Base-by-base conservation (phyloP, 1,284 basidiomycete genomes). In the Tetrapyrgos nigripes region DNA sequence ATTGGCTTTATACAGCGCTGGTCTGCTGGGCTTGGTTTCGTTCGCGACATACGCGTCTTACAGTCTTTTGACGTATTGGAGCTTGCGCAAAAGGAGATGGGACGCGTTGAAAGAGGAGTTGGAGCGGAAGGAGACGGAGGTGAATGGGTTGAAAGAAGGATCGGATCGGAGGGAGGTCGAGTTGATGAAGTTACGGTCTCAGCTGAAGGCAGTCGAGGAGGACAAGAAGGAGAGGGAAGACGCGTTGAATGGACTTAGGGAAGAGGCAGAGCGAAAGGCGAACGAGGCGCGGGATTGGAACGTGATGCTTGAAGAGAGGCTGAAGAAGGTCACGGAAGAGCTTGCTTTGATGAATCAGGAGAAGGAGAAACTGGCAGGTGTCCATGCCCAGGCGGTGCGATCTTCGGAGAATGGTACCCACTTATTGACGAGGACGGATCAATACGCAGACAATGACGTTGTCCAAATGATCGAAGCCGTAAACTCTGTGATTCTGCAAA, bases 401-500 rank as follows among this genome's bases (percentile, higher is more conserved):
- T 21, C 58, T 11, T 24, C 60, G 37, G 58, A 56, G 26, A 75
- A 77, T 55, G 74, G 70, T 27, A 75, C 71, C 10, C 74, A 66
- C 46, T 75, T 71, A 62, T 63, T 76, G 46, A 68, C 63, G 0
- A 74, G 69, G 0, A 68, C 71, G 1, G 72, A 74, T 33, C 26
- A 64, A 3, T 68, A 68, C 53, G 73, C 74, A 21, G 75, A 73
- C 1, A 62, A 63, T 13, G 75, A 75, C 50, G 67, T 77, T 40
- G 67, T 67, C 35, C 66, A 37, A 19, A 69, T 74, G 44, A 62
- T 77, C 21, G 72, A 73, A 56, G 64, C 64, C 27, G 62, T 75
- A 4, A 75, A 75, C 23, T 65, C 68, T 1, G 74, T 77, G 45
- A 70, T 76, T 10, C 61, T 74, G 2, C 74, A 75, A 58, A 71